Evolutionary conservation across 208 protist genomes (phyloP).

Genomic region (Leishmania mexicana): DNA sequence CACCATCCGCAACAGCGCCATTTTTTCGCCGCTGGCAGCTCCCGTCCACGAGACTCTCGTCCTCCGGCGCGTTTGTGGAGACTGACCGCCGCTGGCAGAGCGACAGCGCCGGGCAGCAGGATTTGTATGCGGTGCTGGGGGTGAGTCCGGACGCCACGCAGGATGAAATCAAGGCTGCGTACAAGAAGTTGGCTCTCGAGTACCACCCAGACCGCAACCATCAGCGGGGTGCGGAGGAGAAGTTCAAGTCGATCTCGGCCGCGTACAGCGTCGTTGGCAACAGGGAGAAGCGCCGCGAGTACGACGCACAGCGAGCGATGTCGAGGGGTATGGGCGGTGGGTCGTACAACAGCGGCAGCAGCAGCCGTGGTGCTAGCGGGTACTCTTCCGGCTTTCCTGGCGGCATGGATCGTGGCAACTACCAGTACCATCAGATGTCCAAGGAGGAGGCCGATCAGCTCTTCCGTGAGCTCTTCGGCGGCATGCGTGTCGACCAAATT

Average conservation of each 20-base stretch:
- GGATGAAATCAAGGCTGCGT: conserved; percentile 92
- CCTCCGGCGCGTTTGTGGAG: neutral
- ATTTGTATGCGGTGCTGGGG: conserved; percentile 83
- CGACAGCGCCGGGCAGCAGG: conserved; percentile 23
- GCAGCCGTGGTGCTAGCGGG: neutral
- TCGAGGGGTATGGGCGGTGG: conserved; percentile 30
- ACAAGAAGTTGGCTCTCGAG: conserved; percentile 89
- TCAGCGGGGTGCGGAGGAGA: conserved; percentile 80
- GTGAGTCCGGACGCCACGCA: conserved; percentile 69
- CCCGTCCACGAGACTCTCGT: neutral
- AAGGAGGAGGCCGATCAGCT: conserved; percentile 87
- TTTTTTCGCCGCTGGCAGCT: conserved; percentile 14
- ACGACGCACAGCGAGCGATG: conserved; percentile 65
- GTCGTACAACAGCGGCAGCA: conserved; percentile 9
- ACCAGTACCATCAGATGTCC: conserved; percentile 80
- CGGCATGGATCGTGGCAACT: conserved; percentile 15
- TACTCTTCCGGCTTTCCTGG: conserved; percentile 24
- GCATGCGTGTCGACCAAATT: conserved; percentile 87
- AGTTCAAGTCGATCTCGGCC: conserved; percentile 86
- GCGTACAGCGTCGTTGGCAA: conserved; percentile 86
- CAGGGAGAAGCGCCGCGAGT: conserved; percentile 75
- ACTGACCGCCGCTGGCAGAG: conserved; percentile 12
- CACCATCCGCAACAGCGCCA: neutral
- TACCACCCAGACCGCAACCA: conserved; percentile 92
- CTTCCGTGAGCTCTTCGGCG: conserved; percentile 87